Conservation (phyloP, 1,139 yeast species). For the Diutina neorugosa region DNA sequence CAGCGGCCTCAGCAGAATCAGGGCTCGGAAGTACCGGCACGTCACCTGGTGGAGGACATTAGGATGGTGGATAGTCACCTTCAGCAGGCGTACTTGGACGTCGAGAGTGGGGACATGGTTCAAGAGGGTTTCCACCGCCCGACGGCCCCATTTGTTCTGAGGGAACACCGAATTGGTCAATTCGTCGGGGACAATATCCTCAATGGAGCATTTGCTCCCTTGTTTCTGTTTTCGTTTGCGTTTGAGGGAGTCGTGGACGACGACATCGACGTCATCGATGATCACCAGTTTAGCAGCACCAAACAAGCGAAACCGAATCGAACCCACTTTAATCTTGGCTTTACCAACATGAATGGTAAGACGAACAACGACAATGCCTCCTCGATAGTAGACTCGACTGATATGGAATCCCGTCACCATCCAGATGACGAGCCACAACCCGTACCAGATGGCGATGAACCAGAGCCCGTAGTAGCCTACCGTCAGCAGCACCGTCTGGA, state of each 20-base stretch:
- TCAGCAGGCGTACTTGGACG: not conserved
- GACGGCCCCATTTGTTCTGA: constrained; percentile 18
- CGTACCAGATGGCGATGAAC: constrained; percentile 6
- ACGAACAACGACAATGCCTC: constrained; percentile 28
- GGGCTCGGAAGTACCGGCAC: not conserved
- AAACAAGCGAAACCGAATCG: constrained; percentile 27
- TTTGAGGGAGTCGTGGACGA: constrained; percentile 4
- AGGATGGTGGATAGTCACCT: not conserved
- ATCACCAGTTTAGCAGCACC: constrained; percentile 26
- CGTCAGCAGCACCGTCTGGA: not conserved
- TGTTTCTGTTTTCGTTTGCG: not conserved
- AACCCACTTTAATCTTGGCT: constrained; percentile 11
- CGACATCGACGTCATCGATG: constrained; percentile 15
- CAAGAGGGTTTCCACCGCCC: constrained; percentile 9
- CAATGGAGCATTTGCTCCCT: constrained; percentile 12
- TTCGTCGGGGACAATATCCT: constrained; percentile 8
- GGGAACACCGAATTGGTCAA: constrained; percentile 14
- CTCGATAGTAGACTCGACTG: constrained; percentile 22
- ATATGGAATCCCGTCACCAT: constrained; percentile 21
- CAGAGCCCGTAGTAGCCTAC: not conserved
- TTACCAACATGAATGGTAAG: constrained; percentile 12
- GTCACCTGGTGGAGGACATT: not conserved
- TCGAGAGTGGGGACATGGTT: not conserved
- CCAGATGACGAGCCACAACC: constrained; percentile 8
- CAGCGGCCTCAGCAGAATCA: not conserved